These are phyloP conservation scores for Botryotinia globosa DNA, from an alignment of 2,329 filamentous ascomycete species.

Conservation along the genomic window DNA sequence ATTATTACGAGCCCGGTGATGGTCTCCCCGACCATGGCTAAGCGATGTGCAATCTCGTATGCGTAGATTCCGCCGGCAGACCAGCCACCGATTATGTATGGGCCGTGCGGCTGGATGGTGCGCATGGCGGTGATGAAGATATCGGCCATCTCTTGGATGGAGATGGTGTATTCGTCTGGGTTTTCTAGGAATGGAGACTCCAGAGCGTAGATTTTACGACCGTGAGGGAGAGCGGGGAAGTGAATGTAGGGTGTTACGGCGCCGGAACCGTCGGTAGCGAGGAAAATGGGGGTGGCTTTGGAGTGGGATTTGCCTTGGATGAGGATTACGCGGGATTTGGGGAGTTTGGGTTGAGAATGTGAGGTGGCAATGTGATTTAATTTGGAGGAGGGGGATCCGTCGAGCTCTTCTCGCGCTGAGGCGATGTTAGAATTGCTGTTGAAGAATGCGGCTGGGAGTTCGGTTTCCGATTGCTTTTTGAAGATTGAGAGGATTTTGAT, in stretches of 20 bases:
- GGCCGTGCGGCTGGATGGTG: neutral
- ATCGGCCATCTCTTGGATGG: neutral
- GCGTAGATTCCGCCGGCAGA: conserved; percentile 13
- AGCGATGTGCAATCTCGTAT: neutral
- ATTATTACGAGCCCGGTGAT: neutral
- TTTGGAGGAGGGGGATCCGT: too few relatives aligned
- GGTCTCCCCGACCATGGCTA: neutral
- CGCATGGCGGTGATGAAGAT: neutral
- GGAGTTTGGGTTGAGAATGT: too few relatives aligned
- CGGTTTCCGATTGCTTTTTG: too few relatives aligned
- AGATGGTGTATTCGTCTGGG: neutral
- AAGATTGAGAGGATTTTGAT: too few relatives aligned
- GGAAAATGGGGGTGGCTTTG: conserved; percentile 1
- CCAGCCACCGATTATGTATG: conserved; percentile 13
- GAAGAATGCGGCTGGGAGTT: neutral
- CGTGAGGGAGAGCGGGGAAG: neutral
- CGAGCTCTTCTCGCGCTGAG: too few relatives aligned
- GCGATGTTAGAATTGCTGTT: neutral
- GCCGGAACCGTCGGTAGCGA: conserved; percentile 14
- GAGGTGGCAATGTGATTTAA: too few relatives aligned
- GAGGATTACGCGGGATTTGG: too few relatives aligned
- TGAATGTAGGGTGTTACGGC: conserved; percentile 1
- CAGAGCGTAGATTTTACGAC: neutral
- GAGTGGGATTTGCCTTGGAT: neutral
- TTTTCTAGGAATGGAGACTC: neutral